Base-by-base conservation (phyloP, 2,329 filamentous ascomycete species). In the Cercospora sp. region DNA sequence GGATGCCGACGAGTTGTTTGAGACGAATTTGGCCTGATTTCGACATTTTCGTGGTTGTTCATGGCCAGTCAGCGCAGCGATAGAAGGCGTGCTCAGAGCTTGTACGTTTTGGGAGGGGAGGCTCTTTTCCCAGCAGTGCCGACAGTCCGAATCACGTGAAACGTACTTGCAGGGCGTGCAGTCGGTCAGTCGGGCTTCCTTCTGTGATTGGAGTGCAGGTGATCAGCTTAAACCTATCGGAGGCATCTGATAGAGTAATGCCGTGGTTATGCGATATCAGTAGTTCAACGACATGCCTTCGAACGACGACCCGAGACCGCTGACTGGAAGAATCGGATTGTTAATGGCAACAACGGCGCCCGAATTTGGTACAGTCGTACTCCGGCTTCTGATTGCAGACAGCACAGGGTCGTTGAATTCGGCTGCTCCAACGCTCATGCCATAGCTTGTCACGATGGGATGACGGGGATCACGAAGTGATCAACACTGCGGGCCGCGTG, bases 1-100 rank as follows among this genome's bases (percentile, higher is more conserved):
- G 67, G 51, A 65, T 66, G 65, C 66, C 69, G 68, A 69, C 33
- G 53, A 64, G 59, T n/a, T 58, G 33, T 69, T 63, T 51, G 45
- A 63, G 60, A 58, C 68, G 68, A 60, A 36, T 60, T 60, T 45
- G 63, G 42, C 53, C 64, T 61, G 64, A 36, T 65, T 65, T 51
- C 30, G 64, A 48, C 64, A 65, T 65, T 60, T 65, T 64, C 16
- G 30, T 64, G 31, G 33, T 64, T 31, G 36, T 40, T 40, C 45
- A 57, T 33, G 51, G 53, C 62, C 62, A 64, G 31, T 64, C 62
- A 64, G 53, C 33, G 13, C 23, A 31, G 6, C 62, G 62, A 64
- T 13, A 64, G 53, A 64, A 59, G 62, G 62, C 62, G 62, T 64
- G 62, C 18, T 64, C 28, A 36, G 36, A 59, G 62, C 62, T 64